These are phyloP conservation scores for Lasiodiplodia sp. DNA, from an alignment of 2,329 filamentous ascomycete species.

Conservation along the genomic window DNA sequence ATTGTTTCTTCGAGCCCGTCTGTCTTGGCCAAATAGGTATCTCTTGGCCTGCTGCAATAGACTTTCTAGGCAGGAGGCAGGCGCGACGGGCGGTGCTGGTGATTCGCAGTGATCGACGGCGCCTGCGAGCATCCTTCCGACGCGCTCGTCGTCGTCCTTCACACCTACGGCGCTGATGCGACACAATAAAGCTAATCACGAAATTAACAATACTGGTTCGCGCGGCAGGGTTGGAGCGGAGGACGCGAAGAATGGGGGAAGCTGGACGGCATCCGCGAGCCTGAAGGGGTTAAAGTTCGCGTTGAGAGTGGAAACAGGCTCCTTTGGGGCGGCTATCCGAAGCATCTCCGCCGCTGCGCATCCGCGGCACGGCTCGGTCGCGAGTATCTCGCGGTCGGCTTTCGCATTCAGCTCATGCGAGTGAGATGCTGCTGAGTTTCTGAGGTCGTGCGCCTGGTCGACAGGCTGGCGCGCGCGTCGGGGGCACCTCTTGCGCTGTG, in stretches of 20 bases:
- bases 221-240: background rate
- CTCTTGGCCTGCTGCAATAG: constrained; percentile 11
- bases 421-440: background rate
- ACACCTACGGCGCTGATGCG: background rate
- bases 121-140: background rate
- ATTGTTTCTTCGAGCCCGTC: constrained; percentile 5
- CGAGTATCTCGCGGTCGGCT: background rate
- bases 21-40: constrained; percentile 12
- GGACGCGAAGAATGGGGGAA: background rate
- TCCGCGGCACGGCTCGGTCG: constrained; percentile 10
- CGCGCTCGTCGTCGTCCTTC: background rate
- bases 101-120: constrained; percentile 4
- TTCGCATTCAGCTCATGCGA: background rate
- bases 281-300: constrained; percentile 14
- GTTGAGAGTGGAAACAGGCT: background rate
- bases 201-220: background rate
- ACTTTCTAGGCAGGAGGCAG: constrained; percentile 22
- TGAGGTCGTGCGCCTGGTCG: constrained; percentile 2
- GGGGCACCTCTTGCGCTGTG: constrained; percentile 15
- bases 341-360: constrained; percentile 8
- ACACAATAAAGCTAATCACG: background rate
- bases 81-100: constrained; percentile 1
- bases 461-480: background rate
- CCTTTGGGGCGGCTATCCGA: constrained; percentile 18
- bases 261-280: background rate